Conservation (phyloP, 257 asterid genomes). For the Przewalskia tangutica region DNA sequence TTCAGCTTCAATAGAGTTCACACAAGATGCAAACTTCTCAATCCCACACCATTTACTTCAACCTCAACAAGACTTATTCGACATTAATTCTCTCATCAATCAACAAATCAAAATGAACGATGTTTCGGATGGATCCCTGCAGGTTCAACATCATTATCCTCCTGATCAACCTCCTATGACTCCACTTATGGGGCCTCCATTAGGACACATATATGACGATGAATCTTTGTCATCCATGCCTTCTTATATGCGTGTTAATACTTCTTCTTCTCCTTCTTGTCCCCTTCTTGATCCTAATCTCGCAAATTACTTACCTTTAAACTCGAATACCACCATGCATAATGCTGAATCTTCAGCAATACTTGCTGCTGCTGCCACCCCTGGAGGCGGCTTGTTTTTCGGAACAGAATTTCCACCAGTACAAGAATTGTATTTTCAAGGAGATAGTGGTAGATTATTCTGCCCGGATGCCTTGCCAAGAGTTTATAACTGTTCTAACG, state of each 20-base stretch:
- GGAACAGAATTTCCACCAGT: slow-evolving; percentile 36
- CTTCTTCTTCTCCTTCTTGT: slow-evolving; percentile 28
- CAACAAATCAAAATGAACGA: slow-evolving; percentile 13
- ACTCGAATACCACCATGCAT: slow-evolving; percentile 27
- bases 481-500: slow-evolving; percentile 40
- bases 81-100: slow-evolving; percentile 15
- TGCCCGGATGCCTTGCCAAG: slow-evolving; percentile 44
- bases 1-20: slow-evolving; percentile 70
- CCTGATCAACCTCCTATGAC: slow-evolving; percentile 11
- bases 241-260: slow-evolving; percentile 28
- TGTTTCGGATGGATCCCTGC: background rate
- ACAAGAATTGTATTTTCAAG: slow-evolving; percentile 62
- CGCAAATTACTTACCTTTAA: slow-evolving; percentile 32
- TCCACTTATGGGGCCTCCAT: slow-evolving; percentile 33
- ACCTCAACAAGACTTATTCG: background rate
- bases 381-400: slow-evolving; percentile 28
- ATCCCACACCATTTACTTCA: slow-evolving; percentile 22
- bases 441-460: slow-evolving; percentile 49
- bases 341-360: slow-evolving; percentile 38
- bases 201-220: slow-evolving; percentile 33
- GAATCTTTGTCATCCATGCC: slow-evolving; percentile 34
- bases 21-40: slow-evolving; percentile 30
- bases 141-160: slow-evolving; percentile 12
- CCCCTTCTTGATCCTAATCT: slow-evolving; percentile 37
- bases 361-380: background rate